Base-by-base conservation (phyloP, 1,284 basidiomycete genomes). In the Sanguinoderma infundibulare region DNA sequence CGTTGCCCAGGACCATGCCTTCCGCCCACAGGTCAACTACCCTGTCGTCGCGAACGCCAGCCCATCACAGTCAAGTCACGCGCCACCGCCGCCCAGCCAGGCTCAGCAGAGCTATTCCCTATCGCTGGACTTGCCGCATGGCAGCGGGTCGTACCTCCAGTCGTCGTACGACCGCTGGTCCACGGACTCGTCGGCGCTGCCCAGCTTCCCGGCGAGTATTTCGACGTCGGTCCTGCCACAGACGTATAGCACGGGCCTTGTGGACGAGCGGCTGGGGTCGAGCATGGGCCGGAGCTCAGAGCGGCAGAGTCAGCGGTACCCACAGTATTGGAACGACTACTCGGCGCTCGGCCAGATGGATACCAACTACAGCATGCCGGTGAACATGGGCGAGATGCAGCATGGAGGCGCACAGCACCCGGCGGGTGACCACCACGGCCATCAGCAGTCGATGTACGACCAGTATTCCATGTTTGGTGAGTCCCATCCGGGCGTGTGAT, bases 181-280 rank as follows among this genome's bases (percentile, higher is more conserved):
- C 1, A 65, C 77, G 39, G 81, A 82, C 15, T 69, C 71, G 49
- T 63, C 70, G 7, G 66, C 76, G 39, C 73, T 60, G 39, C 49
- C 76, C 42, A 73, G 75, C 34, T 82, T 80, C 62, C 73, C 79
- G 14, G 76, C 78, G 14, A 78, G 81, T 40, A 67, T 89, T 53
- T 85, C 87, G 46, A 89, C 88, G 24, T 86, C 86, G 1, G 86
- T 87, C 42, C 77, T 89, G 49, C 86, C 87, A 1, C 89, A 89
- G 65, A 77, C 87, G 67, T 91, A 90, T 70, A 89, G 87, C 73
- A 89, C 87, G 3, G 88, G 87, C 1, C 75, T 90, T 54, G 76
- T 83, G 5, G 86, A 87, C 65, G 71, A 67, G 60, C 69, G 72
- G 32, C 62, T 62, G 55, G 64, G 67, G 56, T 62, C 65, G 44